Evolutionary conservation across 352 stramenopile species (phyloP).

Genomic region (Phytophthora citrophthora): DNA sequence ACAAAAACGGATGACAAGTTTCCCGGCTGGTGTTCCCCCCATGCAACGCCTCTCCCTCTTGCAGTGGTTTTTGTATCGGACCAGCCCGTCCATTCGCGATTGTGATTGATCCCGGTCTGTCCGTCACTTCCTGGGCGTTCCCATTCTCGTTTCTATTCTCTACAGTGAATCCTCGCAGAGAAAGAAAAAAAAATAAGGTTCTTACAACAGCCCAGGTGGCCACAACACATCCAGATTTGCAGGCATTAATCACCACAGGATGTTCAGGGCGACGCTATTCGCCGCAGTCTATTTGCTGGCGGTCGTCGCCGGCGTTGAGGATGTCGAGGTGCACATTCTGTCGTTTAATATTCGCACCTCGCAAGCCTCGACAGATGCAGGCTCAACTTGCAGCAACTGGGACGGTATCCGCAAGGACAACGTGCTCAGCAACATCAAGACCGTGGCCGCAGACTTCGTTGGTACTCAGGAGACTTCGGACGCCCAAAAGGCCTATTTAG

Average conservation of each 20-base stretch:
- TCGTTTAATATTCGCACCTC: constrained; percentile 87
- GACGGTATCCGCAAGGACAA: constrained; percentile 68
- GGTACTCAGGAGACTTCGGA: constrained; percentile 86
- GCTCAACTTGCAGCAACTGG: constrained; percentile 64
- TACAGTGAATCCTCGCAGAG: constrained; percentile 6
- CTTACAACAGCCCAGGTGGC: background rate
- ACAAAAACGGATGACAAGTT: constrained; percentile 29
- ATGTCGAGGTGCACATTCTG: constrained; percentile 67
- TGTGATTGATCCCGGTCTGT: constrained; percentile 12
- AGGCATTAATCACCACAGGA: constrained; percentile 2
- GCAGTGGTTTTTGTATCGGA: constrained; percentile 29
- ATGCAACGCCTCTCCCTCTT: constrained; percentile 29
- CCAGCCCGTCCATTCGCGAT: constrained; percentile 25
- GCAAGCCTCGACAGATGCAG: constrained; percentile 47
- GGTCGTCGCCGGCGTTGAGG: constrained; percentile 27
- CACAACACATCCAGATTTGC: constrained; percentile 10
- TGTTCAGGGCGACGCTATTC: constrained; percentile 32
- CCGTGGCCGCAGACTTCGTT: constrained; percentile 67
- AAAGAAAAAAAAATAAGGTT: constrained; percentile 15
- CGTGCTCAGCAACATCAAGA: constrained; percentile 63
- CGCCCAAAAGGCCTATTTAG: constrained; percentile 66
- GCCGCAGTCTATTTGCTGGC: constrained; percentile 24
- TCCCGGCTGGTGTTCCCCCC: constrained; percentile 20
- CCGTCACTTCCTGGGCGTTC: constrained; percentile 21
- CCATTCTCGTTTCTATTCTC: constrained; percentile 27